Conservation (phyloP, 768 basidiomycete species). For the Artomyces pyxidatus region DNA sequence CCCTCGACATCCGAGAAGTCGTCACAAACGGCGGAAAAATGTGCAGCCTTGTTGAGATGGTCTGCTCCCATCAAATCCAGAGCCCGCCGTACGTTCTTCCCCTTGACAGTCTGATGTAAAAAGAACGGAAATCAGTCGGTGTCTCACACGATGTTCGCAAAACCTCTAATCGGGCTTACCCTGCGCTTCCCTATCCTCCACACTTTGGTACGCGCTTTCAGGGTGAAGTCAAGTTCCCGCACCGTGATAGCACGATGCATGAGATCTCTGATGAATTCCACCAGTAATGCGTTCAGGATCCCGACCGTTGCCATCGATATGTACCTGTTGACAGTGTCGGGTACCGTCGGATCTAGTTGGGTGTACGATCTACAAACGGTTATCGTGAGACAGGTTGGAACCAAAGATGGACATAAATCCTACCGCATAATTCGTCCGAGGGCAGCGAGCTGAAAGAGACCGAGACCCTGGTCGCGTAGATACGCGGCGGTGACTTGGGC, state of each 20-base stretch:
- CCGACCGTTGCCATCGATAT: conserved; percentile 45
- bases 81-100: conserved; percentile 39
- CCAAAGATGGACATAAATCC: conserved; percentile 11
- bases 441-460: conserved; percentile 36
- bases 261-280: conserved; percentile 43
- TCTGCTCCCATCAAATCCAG: conserved; percentile 38
- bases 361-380: neutral
- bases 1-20: neutral
- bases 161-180: no score
- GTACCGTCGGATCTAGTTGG: no score
- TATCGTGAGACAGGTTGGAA: neutral
- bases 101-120: conserved; percentile 38
- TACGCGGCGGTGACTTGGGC: conserved; percentile 37
- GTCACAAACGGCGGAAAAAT: conserved; percentile 19
- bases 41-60: conserved; percentile 28
- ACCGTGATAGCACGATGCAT: conserved; percentile 44
- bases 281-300: conserved; percentile 35
- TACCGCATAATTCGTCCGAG: conserved; percentile 35
- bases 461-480: conserved; percentile 36
- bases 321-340: conserved; percentile 17
- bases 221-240: conserved; percentile 48
- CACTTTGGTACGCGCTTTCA: conserved; percentile 52
- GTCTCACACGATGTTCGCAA: no score
- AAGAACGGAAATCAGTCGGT: no score
- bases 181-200: conserved; percentile 43